These are phyloP conservation scores for Penicillium sp. DNA, from an alignment of 2,329 filamentous ascomycete genomes.

Conservation along the genomic window DNA sequence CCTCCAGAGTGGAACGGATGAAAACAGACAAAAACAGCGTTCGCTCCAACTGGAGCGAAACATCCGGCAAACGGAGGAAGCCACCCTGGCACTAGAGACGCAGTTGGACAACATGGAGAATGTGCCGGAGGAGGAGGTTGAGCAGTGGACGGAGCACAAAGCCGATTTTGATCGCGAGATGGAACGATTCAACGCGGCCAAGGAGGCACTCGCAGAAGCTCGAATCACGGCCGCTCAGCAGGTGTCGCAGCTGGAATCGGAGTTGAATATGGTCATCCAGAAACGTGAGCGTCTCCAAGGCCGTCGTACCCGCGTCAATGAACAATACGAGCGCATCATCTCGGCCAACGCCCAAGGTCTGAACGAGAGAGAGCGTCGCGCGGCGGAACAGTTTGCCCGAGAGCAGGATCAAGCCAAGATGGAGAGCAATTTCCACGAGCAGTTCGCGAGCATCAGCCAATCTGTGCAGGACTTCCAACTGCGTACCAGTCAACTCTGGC, in stretches of 20 bases:
- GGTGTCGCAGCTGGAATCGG: slow-evolving; percentile 51
- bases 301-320: slow-evolving; percentile 57
- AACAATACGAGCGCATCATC: slow-evolving; percentile 60
- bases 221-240: slow-evolving; percentile 54
- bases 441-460: slow-evolving; percentile 42
- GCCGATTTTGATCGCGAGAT: slow-evolving; percentile 54
- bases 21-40: slow-evolving; percentile 61
- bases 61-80: slow-evolving; percentile 62
- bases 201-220: slow-evolving; percentile 50
- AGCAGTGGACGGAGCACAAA: slow-evolving; percentile 54
- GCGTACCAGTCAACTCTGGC: slow-evolving; percentile 44
- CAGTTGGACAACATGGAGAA: slow-evolving; percentile 56
- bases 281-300: slow-evolving; percentile 60
- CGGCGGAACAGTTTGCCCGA: slow-evolving; percentile 47
- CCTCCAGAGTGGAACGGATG: slow-evolving; percentile 58
- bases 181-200: slow-evolving; percentile 50
- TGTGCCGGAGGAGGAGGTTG: slow-evolving; percentile 56
- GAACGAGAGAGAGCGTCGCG: slow-evolving; percentile 53
- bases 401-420: slow-evolving; percentile 47
- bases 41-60: slow-evolving; percentile 61
- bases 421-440: slow-evolving; percentile 44
- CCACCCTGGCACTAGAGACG: slow-evolving; percentile 52
- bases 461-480: slow-evolving; percentile 45
- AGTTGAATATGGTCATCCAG: slow-evolving; percentile 52
- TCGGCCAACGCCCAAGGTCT: slow-evolving; percentile 58